Conservation (phyloP, 1,139 yeast genomes). For the Taiozyma sp. region DNA sequence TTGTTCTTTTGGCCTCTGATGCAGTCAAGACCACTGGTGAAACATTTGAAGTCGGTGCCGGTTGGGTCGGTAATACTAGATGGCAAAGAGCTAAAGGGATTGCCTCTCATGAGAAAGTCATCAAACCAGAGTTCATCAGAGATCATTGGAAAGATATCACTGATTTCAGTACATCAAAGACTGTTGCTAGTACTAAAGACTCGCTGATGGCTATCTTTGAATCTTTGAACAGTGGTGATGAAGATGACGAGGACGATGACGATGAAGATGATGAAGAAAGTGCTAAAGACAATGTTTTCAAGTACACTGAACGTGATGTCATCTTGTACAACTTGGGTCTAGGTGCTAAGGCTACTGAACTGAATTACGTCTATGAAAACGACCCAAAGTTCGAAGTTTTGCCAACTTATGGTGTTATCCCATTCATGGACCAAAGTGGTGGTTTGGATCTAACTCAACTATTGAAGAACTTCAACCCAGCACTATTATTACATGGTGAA, state of each 20-base stretch:
- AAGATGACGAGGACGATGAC: constrained; percentile 27
- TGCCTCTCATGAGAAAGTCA: constrained; percentile 49
- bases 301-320: constrained; percentile 64
- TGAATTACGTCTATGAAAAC: constrained; percentile 78
- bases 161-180: constrained; percentile 50
- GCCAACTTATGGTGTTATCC: constrained; percentile 90
- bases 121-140: constrained; percentile 65
- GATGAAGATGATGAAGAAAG: constrained; percentile 29
- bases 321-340: constrained; percentile 86
- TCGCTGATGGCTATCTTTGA: constrained; percentile 74
- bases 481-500: constrained; percentile 91
- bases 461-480: constrained; percentile 82
- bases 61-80: constrained; percentile 93
- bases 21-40: constrained; percentile 68
- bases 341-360: constrained; percentile 78
- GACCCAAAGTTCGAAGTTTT: constrained; percentile 78
- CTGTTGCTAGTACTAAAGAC: constrained; percentile 65
- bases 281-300: constrained; percentile 31
- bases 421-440: constrained; percentile 53
- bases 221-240: constrained; percentile 50
- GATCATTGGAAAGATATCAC: constrained; percentile 63
- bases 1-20: constrained; percentile 72
- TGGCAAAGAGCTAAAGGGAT: constrained; percentile 94
- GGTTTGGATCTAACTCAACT: constrained; percentile 50
- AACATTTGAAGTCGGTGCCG: constrained; percentile 76